These are phyloP conservation scores for Delphinella strobiligena DNA, from an alignment of 2,329 filamentous ascomycete species.

Conservation along the genomic window DNA sequence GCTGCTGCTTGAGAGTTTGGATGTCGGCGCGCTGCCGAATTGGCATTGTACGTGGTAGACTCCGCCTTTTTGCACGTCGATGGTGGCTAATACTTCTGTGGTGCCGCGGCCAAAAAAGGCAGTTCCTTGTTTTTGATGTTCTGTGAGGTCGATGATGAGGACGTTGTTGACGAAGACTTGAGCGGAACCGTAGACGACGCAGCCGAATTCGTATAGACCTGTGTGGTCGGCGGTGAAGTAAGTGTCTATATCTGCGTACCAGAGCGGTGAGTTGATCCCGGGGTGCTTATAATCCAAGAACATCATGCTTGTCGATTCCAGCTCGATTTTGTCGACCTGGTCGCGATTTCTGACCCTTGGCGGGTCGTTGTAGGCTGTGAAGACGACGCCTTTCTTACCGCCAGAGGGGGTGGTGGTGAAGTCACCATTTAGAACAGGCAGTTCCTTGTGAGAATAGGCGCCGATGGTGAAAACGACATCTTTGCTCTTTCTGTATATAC, in stretches of 20 bases:
- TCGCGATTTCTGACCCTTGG: constrained; percentile 32
- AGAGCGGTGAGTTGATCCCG: constrained; percentile 22
- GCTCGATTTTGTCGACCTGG: constrained; percentile 38
- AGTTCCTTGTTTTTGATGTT: constrained; percentile 47
- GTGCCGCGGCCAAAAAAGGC: constrained; percentile 56
- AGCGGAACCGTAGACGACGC: constrained; percentile 54
- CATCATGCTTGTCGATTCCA: constrained; percentile 28
- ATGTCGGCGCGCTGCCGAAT: constrained; percentile 53
- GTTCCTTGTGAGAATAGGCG: constrained; percentile 11
- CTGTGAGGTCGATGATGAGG: constrained; percentile 50
- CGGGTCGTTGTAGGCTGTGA: constrained; percentile 41
- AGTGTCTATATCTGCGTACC: constrained; percentile 39
- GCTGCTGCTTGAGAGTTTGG: constrained; percentile 47
- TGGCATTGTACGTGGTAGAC: constrained; percentile 49
- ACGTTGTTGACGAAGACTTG: constrained; percentile 49
- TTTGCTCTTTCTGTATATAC: constrained; percentile 16
- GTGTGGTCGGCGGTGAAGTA: constrained; percentile 48
- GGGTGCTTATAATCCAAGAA: constrained; percentile 41
- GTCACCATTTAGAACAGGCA: background rate
- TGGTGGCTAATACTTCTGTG: constrained; percentile 48
- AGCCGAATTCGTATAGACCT: constrained; percentile 51
- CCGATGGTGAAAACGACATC: constrained; percentile 11
- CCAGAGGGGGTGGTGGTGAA: background rate
- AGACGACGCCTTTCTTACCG: constrained; percentile 1
- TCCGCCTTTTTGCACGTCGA: constrained; percentile 46